Evolutionary conservation across 1,139 yeast genomes (phyloP), one percentile per base, ranked within the genome.

Genomic region (Hyphopichia fennica): DNA sequence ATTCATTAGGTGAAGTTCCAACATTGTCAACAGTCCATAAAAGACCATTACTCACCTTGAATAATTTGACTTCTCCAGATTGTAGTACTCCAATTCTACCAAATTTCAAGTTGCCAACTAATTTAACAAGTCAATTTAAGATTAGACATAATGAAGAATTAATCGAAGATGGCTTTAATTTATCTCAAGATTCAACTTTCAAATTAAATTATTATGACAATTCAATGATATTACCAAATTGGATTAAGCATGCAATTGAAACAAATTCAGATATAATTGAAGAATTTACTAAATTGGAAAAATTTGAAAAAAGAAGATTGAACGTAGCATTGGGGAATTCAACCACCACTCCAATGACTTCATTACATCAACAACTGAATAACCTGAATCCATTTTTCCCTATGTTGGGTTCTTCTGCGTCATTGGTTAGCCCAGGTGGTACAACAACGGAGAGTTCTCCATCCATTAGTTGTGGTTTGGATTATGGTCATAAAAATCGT

Each of bases 401-500:
- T 7, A 13, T 37, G 8, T 16, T 28, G 13, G 35, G 18, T 22
- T n/a, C 35, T 8, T 11, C 27, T 13, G 8, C 37, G 32, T 58
- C 48, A 37, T 38, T 48, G 37, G 33, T 39, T 5, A 50, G 23
- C 16, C 35, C 43, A n/a, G 37, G 41, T 15, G 38, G 36, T 13
- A 33, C 39, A 10, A 32, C 34, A 8, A 14, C 18, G 35, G 60
- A 51, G 39, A 52, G 41, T 13, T 45, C 56, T 20, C 66, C 67
- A 10, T 51, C 53, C 9, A 65, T 72, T 34, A 65, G 69, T 48
- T 51, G 64, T 22, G 96, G 95, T 2, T 79, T 87, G 41, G 95
- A 87, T 58, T 75, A 76, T 45, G 95, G 95, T 14, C 70, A 74
- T 49, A 82, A 87, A 58, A 88, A 88, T 61, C 64, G 96, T 44